Conservation (phyloP, 2,329 filamentous ascomycete genomes). For the Tympanopsis confertula region DNA sequence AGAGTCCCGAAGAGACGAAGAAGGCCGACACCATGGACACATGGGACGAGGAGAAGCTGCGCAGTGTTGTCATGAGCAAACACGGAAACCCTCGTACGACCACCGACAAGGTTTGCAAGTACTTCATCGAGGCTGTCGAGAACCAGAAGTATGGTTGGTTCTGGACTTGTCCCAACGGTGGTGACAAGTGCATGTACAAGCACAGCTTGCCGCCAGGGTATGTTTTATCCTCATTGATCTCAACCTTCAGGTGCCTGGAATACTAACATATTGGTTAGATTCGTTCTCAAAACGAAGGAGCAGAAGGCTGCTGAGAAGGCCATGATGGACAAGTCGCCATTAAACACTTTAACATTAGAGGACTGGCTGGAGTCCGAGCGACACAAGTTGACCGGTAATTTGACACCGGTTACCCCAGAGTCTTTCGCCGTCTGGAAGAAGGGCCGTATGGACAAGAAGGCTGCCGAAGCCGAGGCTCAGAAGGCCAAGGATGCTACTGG, state of each 20-base stretch:
- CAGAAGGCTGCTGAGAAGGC: slow-evolving; percentile 93
- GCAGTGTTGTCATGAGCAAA: slow-evolving; percentile 83
- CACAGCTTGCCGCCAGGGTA: slow-evolving; percentile 91
- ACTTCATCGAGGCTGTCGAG: slow-evolving; percentile 91
- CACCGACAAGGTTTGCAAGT: slow-evolving; percentile 99
- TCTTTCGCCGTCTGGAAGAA: slow-evolving; percentile 96
- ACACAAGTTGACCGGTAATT: slow-evolving; percentile 80
- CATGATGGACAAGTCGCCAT: slow-evolving; percentile 84
- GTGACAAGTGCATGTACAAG: slow-evolving; percentile 96
- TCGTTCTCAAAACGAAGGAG: slow-evolving; percentile 94
- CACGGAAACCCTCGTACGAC: slow-evolving; percentile 92
- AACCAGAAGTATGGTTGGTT: slow-evolving; percentile 99
- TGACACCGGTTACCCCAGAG: slow-evolving; percentile 90
- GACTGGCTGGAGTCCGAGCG: slow-evolving; percentile 95
- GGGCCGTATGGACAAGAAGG: slow-evolving; percentile 87
- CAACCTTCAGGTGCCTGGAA: not conserved
- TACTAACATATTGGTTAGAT: slow-evolving; percentile 49
- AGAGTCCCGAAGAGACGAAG: slow-evolving; percentile 64
- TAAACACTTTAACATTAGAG: slow-evolving; percentile 88
- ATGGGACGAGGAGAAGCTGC: slow-evolving; percentile 95
- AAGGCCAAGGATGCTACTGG: slow-evolving; percentile 93
- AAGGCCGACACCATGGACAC: slow-evolving; percentile 78
- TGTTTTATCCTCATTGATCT: slow-evolving; percentile 15
- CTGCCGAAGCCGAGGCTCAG: slow-evolving; percentile 79
- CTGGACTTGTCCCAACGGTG: slow-evolving; percentile 93